A percentile compares a stretch with the other conserved stretches of the same genome.
Conservation (phyloP, 169 alveolate genomes). For the Babesia divergens region DNA sequence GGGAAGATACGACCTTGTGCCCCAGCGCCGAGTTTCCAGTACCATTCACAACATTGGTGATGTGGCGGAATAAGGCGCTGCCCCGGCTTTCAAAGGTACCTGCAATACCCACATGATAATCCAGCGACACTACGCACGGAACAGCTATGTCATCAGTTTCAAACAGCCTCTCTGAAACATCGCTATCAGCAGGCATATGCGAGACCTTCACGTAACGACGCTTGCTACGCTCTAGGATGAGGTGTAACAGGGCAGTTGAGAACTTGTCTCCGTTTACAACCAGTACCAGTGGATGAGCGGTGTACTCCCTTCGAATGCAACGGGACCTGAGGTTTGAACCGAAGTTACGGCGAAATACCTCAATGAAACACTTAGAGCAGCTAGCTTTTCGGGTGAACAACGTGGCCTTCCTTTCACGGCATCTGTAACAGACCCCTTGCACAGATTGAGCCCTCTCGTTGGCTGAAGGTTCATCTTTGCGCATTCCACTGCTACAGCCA, state of each 20-base stretch:
- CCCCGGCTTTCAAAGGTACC: not conserved
- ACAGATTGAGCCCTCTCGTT: not conserved
- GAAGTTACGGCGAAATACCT: slow-evolving; percentile 30
- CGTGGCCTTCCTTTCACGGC: not conserved
- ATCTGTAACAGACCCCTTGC: slow-evolving; percentile 7
- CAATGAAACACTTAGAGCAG: slow-evolving; percentile 42
- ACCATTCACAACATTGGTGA: not conserved
- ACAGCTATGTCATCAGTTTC: slow-evolving; percentile 38
- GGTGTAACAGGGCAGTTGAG: slow-evolving; percentile 26
- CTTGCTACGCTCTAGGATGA: slow-evolving; percentile 43
- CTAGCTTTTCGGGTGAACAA: slow-evolving; percentile 12
- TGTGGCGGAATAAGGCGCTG: slow-evolving; percentile 2
- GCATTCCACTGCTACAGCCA: not conserved
- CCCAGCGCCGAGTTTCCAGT: not conserved
- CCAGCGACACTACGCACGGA: slow-evolving; percentile 6
- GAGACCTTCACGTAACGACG: slow-evolving; percentile 15
- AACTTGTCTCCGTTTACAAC: not conserved
- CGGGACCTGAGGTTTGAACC: slow-evolving; percentile 40
- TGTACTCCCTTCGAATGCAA: slow-evolving; percentile 2
- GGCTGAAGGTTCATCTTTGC: not conserved
- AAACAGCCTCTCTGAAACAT: not conserved
- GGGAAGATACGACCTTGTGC: not conserved
- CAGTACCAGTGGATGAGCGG: not conserved
- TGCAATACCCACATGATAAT: not conserved
- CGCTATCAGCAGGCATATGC: slow-evolving; percentile 5